Evolutionary conservation across 306 rosid species (phyloP).

Genomic region (Arachis stenosperma): DNA sequence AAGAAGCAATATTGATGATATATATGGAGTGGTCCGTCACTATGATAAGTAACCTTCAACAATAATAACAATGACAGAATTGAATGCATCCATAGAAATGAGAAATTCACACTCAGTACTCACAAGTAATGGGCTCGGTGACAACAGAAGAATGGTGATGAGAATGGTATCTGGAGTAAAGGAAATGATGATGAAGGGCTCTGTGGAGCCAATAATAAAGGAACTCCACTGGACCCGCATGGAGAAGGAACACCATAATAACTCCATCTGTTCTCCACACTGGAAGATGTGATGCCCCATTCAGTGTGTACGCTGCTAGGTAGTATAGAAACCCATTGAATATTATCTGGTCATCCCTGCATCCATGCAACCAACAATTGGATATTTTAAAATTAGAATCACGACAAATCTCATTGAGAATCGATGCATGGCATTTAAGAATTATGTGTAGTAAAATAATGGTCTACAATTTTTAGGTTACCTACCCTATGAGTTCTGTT

Average conservation of each 20-base stretch:
- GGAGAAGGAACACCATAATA: slow-evolving; percentile 45
- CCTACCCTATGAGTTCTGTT: background rate
- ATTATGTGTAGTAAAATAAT: too few species aligned
- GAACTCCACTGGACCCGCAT: slow-evolving; percentile 70
- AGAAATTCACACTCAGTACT: too few species aligned
- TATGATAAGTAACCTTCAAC: too few species aligned
- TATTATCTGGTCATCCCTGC: slow-evolving; percentile 78
- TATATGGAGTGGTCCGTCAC: too few species aligned
- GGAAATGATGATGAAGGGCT: slow-evolving; percentile 77
- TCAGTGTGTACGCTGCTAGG: slow-evolving; percentile 18
- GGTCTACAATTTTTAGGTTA: background rate
- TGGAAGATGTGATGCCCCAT: slow-evolving; percentile 44
- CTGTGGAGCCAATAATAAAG: slow-evolving; percentile 79
- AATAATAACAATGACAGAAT: too few species aligned
- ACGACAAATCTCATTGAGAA: background rate
- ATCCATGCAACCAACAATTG: background rate
- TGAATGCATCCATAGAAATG: too few species aligned
- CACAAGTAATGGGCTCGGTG: slow-evolving; percentile 53
- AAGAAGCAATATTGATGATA: too few species aligned
- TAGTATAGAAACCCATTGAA: slow-evolving; percentile 52
- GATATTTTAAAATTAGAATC: background rate
- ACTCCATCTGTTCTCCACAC: slow-evolving; percentile 60
- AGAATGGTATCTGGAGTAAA: slow-evolving; percentile 74
- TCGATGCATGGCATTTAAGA: background rate
- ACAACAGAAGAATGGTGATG: slow-evolving; percentile 57